Percentiles rank a stretch among this genome's conserved stretches.
Conservation (phyloP, 441 rosid genomes). For the Erysimum cheiri region DNA sequence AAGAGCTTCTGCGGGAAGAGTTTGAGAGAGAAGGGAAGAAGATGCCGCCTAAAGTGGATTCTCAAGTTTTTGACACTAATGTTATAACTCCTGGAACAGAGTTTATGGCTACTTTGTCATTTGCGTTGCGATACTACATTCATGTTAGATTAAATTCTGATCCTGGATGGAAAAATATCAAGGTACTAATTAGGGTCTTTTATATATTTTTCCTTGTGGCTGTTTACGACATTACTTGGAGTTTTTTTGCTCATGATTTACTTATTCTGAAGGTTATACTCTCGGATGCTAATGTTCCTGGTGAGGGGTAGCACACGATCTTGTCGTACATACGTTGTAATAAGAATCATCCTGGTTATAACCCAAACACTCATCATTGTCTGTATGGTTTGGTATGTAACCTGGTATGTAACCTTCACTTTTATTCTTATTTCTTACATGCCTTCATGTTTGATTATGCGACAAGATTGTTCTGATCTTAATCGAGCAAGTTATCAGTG, state of each 20-base stretch:
- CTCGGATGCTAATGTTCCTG: conserved; percentile 98
- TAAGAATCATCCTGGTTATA: conserved; percentile 87
- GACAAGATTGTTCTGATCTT: conserved; percentile 28
- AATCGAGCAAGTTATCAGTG: conserved; percentile 18
- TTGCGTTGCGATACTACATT: conserved; percentile 52
- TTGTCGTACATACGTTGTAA: conserved; percentile 93
- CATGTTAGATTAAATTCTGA: conserved; percentile 52
- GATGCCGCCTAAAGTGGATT: conserved; percentile 72
- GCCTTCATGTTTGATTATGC: conserved; percentile 13
- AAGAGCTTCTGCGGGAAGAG: conserved; percentile 75
- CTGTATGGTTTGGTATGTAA: conserved; percentile 95
- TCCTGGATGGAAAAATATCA: conserved; percentile 51
- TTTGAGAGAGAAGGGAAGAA: conserved; percentile 89
- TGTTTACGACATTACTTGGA: conserved; percentile 26
- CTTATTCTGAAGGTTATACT: conserved; percentile 75
- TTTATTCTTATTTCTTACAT: conserved; percentile 44
- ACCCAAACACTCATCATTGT: conserved; percentile 95
- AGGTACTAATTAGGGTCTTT: conserved; percentile 58
- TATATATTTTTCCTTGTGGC: background rate
- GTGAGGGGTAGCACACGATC: conserved; percentile 98
- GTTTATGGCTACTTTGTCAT: conserved; percentile 56
- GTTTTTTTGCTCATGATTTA: conserved; percentile 41
- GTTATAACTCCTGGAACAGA: conserved; percentile 68
- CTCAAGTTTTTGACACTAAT: conserved; percentile 63
- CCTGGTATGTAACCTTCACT: conserved; percentile 47